These are phyloP conservation scores for Penicillium brasilianum DNA, from an alignment of 2,329 filamentous ascomycete genomes.

Conservation along the genomic window DNA sequence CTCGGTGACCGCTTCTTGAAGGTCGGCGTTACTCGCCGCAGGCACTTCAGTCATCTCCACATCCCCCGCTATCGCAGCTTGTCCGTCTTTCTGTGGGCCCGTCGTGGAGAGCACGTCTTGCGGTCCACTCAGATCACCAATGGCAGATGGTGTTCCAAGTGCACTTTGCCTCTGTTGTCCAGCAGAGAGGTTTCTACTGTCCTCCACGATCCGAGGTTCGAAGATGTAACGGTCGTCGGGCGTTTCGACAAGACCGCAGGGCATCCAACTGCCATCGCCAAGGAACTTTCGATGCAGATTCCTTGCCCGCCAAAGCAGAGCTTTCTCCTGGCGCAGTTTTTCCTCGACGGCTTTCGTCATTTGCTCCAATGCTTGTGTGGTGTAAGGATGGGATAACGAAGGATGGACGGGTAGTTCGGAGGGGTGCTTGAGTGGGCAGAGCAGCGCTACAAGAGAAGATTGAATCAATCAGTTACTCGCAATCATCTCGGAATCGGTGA, in stretches of 20 bases:
- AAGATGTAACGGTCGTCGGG: constrained; percentile 56
- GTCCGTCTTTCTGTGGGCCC: constrained; percentile 17
- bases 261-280: constrained; percentile 65
- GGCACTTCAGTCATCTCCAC: constrained; percentile 42
- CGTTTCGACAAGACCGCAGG: constrained; percentile 59
- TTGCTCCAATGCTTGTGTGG: constrained; percentile 62
- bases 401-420: constrained; percentile 65
- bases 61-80: constrained; percentile 30
- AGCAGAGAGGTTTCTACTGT: constrained; percentile 21
- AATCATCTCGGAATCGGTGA: not conserved
- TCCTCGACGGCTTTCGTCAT: constrained; percentile 62
- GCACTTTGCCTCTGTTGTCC: constrained; percentile 26
- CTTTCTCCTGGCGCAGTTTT: constrained; percentile 63
- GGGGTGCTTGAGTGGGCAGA: constrained; percentile 66
- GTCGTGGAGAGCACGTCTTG: constrained; percentile 18
- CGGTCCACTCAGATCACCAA: constrained; percentile 18
- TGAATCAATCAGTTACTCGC: not conserved
- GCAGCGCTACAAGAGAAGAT: constrained; percentile 51
- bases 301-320: constrained; percentile 62
- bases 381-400: constrained; percentile 63
- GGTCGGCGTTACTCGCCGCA: constrained; percentile 9
- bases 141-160: constrained; percentile 16
- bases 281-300: constrained; percentile 62
- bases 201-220: constrained; percentile 39
- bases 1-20: constrained; percentile 25